Percentiles rank a stretch among this genome's conserved stretches.
These are phyloP conservation scores for Cryphonectria nitschkei DNA, from an alignment of 2,329 filamentous ascomycete species.

Conservation along the genomic window DNA sequence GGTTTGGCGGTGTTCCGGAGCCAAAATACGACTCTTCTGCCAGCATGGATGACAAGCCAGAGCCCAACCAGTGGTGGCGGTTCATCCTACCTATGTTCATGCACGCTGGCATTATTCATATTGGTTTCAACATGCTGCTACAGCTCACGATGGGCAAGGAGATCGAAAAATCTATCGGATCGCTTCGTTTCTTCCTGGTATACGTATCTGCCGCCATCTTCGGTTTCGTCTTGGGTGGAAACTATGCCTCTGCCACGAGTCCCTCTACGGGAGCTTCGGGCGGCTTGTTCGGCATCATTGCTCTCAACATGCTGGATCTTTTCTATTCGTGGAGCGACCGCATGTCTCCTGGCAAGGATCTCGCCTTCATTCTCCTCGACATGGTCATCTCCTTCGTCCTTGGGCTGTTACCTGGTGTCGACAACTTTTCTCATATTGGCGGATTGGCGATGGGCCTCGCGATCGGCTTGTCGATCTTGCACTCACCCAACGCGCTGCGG, in stretches of 20 bases:
- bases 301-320: conserved; percentile 84
- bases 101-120: conserved; percentile 91
- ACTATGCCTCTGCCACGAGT: conserved; percentile 82
- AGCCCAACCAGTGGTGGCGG: conserved; percentile 93
- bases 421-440: conserved; percentile 97
- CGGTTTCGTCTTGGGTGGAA: conserved; percentile 92
- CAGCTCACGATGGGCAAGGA: conserved; percentile 89
- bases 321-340: conserved; percentile 91
- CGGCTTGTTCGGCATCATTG: conserved; percentile 87
- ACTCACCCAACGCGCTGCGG: conserved; percentile 81
- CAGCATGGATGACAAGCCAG: conserved; percentile 52
- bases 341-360: conserved; percentile 74
- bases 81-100: conserved; percentile 97
- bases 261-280: conserved; percentile 90
- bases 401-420: conserved; percentile 86
- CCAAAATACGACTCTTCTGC: conserved; percentile 57
- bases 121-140: conserved; percentile 91
- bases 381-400: conserved; percentile 89
- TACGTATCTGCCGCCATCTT: conserved; percentile 94
- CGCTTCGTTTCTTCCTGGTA: conserved; percentile 84
- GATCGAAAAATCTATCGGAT: conserved; percentile 89
- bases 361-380: conserved; percentile 86
- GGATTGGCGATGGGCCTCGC: conserved; percentile 92
- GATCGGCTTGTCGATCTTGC: conserved; percentile 83
- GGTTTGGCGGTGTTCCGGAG: conserved; percentile 76